These are phyloP conservation scores for Globisporangium emineosum DNA, from an alignment of 352 stramenopile species.

Conservation along the genomic window DNA sequence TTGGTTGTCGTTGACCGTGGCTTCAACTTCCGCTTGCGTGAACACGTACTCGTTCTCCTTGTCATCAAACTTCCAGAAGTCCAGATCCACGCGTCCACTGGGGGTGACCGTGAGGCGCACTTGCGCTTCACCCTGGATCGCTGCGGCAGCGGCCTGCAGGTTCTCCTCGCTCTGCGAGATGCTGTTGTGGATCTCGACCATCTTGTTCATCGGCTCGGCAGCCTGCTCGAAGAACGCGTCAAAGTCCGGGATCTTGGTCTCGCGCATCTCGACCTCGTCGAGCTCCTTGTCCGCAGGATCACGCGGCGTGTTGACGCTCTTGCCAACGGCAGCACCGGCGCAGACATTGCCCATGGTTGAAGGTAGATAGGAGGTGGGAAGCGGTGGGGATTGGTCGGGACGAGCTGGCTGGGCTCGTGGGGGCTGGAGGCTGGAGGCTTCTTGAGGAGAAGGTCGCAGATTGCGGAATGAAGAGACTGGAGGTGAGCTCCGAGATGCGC, in stretches of 20 bases:
- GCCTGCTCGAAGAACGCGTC: slow-evolving; percentile 25
- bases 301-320: slow-evolving; percentile 19
- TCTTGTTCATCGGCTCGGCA: slow-evolving; percentile 17
- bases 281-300: slow-evolving; percentile 30
- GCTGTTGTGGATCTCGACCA: slow-evolving; percentile 43
- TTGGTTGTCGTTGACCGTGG: slow-evolving; percentile 15
- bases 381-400: not conserved
- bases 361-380: not conserved
- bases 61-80: slow-evolving; percentile 47
- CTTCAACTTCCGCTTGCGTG: slow-evolving; percentile 21
- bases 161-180: slow-evolving; percentile 55
- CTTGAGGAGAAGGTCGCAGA: slow-evolving; percentile 28
- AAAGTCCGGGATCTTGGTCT: slow-evolving; percentile 28
- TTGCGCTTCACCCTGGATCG: slow-evolving; percentile 48
- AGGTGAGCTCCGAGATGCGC: not conserved
- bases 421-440: slow-evolving; percentile 8
- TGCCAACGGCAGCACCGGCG: slow-evolving; percentile 42
- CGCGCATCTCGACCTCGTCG: slow-evolving; percentile 26
- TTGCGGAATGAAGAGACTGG: slow-evolving; percentile 29
- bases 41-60: slow-evolving; percentile 41
- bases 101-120: slow-evolving; percentile 24
- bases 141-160: slow-evolving; percentile 42
- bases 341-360: slow-evolving; percentile 61
- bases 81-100: slow-evolving; percentile 23
- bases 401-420: not conserved